These are phyloP conservation scores for Candida incommunis DNA, from an alignment of 805 yeast species.

Conservation along the genomic window DNA sequence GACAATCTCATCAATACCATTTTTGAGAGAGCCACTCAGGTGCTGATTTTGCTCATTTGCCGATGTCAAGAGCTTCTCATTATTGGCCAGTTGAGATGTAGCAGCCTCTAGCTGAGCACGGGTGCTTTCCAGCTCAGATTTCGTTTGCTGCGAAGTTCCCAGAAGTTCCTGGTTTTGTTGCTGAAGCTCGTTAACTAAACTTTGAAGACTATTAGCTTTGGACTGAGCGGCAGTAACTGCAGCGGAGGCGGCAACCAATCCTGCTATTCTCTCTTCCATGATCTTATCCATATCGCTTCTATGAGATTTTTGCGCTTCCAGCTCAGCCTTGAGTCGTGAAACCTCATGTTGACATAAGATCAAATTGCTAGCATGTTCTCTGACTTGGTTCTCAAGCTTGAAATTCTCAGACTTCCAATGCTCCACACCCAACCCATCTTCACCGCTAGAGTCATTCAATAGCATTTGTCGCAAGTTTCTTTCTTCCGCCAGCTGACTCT, in stretches of 20 bases:
- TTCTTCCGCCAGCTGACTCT: conserved; percentile 6
- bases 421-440: background rate
- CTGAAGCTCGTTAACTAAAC: conserved; percentile 7
- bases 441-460: conserved; percentile 1
- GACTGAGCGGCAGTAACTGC: conserved; percentile 14
- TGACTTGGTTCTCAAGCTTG: conserved; percentile 13
- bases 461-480: conserved; percentile 4
- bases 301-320: conserved; percentile 4
- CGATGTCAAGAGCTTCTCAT: conserved; percentile 7
- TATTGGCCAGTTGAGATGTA: conserved; percentile 11
- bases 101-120: conserved; percentile 6
- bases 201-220: conserved; percentile 7
- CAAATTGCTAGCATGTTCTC: conserved; percentile 9
- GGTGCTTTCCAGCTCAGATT: conserved; percentile 5
- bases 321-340: conserved; percentile 6
- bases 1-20: conserved; percentile 12
- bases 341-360: conserved; percentile 9
- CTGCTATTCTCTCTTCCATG: conserved; percentile 12
- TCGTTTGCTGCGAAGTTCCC: background rate
- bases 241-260: conserved; percentile 14
- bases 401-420: conserved; percentile 8
- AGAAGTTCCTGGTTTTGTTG: conserved; percentile 9
- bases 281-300: conserved; percentile 9
- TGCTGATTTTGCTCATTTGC: conserved; percentile 10
- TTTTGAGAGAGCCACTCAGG: conserved; percentile 11